Evolutionary conservation across 805 yeast species (phyloP).

Genomic region (Tetrapisispora taiwanensis): DNA sequence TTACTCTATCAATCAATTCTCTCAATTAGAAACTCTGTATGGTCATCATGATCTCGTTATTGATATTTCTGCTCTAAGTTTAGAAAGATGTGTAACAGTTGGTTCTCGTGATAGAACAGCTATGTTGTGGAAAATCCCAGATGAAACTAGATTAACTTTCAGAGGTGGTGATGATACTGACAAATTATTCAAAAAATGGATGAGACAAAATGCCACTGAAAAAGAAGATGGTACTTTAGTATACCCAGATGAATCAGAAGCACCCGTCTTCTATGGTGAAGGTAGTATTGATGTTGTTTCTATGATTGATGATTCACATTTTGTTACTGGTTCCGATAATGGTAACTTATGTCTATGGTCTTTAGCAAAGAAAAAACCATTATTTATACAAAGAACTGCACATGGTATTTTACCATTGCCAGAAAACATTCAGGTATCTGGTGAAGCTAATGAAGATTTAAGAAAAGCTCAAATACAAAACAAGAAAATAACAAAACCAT

Average conservation of each 20-base stretch:
- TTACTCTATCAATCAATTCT: slow-evolving; percentile 71
- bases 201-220: slow-evolving; percentile 26
- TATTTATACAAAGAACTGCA: slow-evolving; percentile 54
- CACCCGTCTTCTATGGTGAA: slow-evolving; percentile 46
- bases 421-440: slow-evolving; percentile 44
- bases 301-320: slow-evolving; percentile 87
- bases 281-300: slow-evolving; percentile 85
- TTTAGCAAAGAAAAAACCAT: slow-evolving; percentile 78
- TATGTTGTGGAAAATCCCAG: slow-evolving; percentile 93
- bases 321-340: slow-evolving; percentile 91
- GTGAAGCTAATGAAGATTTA: slow-evolving; percentile 32
- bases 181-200: slow-evolving; percentile 31
- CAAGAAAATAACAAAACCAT: slow-evolving; percentile 47
- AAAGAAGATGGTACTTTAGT: slow-evolving; percentile 24
- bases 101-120: slow-evolving; percentile 94
- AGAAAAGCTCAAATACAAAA: slow-evolving; percentile 50
- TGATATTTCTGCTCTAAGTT: slow-evolving; percentile 69
- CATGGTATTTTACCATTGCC: slow-evolving; percentile 60
- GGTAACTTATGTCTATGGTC: slow-evolving; percentile 91
- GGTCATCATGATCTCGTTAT: slow-evolving; percentile 91
- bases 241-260: slow-evolving; percentile 24
- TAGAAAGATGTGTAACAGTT: slow-evolving; percentile 91
- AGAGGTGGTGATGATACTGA: slow-evolving; percentile 71
- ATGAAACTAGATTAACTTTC: slow-evolving; percentile 87
- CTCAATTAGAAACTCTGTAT: slow-evolving; percentile 82